These are phyloP conservation scores for Sugiyamaella marilandica DNA, from an alignment of 805 yeast genomes.

Conservation along the genomic window DNA sequence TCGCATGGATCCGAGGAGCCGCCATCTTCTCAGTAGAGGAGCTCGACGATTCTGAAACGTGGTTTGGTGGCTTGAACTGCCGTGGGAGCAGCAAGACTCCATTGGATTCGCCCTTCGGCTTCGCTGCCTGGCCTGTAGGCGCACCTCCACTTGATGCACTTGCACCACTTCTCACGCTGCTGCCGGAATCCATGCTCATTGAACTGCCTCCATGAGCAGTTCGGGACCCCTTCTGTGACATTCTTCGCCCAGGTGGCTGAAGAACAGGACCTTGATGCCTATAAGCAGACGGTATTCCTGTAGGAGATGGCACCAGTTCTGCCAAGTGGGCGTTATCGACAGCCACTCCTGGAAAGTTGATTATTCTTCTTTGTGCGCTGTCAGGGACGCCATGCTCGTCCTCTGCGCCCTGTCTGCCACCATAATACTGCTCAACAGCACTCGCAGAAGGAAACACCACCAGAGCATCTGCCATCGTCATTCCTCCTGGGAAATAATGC, in stretches of 20 bases:
- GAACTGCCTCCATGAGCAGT: not conserved
- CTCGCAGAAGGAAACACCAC: conserved; percentile 10
- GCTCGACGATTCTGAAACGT: not conserved
- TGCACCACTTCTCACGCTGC: not conserved
- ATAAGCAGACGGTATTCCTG: not conserved
- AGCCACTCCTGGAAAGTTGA: not conserved
- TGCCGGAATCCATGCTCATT: not conserved
- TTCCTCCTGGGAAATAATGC: conserved; percentile 20
- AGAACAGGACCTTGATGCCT: not conserved
- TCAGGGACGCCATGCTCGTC: not conserved
- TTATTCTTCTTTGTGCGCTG: not conserved
- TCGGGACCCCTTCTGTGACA: not conserved
- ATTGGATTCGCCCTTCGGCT: conserved; percentile 13
- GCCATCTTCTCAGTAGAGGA: too few species aligned
- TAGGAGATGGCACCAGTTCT: not conserved
- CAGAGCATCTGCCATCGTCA: conserved; percentile 24
- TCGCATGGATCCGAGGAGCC: too few species aligned
- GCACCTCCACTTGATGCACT: not conserved
- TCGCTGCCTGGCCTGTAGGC: not conserved
- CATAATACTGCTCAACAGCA: not conserved
- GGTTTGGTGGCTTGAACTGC: conserved; percentile 24
- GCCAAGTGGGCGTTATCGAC: not conserved
- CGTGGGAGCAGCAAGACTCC: conserved; percentile 30
- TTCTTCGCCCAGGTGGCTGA: not conserved
- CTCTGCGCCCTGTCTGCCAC: not conserved